A percentile compares a stretch with the other conserved stretches of the same genome.
Conservation (phyloP, 495 filamentous ascomycete species). For the Aspergillus ellipticus region DNA sequence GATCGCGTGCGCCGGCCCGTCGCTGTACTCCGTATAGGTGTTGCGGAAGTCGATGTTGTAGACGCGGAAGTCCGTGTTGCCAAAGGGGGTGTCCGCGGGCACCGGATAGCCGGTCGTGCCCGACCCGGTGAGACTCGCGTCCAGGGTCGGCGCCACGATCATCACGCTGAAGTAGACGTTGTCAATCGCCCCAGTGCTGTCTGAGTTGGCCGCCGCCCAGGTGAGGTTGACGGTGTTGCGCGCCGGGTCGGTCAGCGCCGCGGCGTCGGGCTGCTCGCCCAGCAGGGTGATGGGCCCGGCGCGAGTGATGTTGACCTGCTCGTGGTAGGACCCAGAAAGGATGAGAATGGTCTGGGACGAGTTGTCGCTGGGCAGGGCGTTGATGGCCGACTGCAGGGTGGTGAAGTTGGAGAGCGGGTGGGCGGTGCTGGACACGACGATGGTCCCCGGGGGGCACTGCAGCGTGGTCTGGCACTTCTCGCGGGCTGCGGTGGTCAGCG, state of each 20-base stretch:
- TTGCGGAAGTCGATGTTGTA: constrained; percentile 61
- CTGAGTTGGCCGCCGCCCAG: constrained; percentile 46
- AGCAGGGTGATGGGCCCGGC: constrained; percentile 52
- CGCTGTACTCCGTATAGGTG: constrained; percentile 48
- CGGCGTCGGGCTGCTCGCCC: constrained; percentile 48
- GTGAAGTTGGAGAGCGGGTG: constrained; percentile 36
- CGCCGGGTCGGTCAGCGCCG: constrained; percentile 26
- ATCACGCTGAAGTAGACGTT: constrained; percentile 55
- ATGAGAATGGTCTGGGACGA: constrained; percentile 51
- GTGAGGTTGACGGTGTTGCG: constrained; percentile 47
- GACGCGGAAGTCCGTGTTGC: constrained; percentile 51
- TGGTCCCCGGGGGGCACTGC: constrained; percentile 45
- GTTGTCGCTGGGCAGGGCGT: constrained; percentile 50
- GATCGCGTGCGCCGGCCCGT: constrained; percentile 52
- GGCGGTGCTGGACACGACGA: constrained; percentile 41
- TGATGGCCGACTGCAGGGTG: constrained; percentile 50
- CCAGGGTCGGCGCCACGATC: constrained; percentile 54
- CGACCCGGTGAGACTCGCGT: constrained; percentile 52
- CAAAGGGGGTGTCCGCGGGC: constrained; percentile 54
- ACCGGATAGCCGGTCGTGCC: constrained; percentile 55
- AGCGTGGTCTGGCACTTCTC: constrained; percentile 12
- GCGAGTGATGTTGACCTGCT: constrained; percentile 59
- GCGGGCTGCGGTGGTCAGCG: constrained; percentile 6
- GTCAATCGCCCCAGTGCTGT: constrained; percentile 43
- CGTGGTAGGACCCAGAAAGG: constrained; percentile 51